A percentile compares a stretch with the other conserved stretches of the same genome.
Evolutionary conservation across 1,139 yeast genomes (phyloP).

Genomic region (Debaryomyces robertsiae): DNA sequence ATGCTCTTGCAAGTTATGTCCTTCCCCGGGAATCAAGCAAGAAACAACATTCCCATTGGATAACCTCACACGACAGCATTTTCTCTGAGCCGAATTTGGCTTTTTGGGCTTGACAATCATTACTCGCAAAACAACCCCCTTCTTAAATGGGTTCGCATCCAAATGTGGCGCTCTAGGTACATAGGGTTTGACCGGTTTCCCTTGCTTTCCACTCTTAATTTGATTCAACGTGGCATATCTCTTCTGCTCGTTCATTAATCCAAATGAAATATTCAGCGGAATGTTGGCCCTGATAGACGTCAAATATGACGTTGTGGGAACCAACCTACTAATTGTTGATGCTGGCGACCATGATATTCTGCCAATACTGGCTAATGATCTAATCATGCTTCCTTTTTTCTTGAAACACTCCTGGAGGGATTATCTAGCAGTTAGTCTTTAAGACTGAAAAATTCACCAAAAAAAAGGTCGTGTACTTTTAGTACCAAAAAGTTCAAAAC

Average conservation of each 20-base stretch:
- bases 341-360: slow-evolving; percentile 4
- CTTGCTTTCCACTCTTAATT: slow-evolving; percentile 64
- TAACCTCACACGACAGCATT: slow-evolving; percentile 92
- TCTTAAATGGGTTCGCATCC: slow-evolving; percentile 77
- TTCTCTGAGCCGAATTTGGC: slow-evolving; percentile 97
- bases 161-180: slow-evolving; percentile 76
- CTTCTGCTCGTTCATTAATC: slow-evolving; percentile 28
- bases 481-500: slow-evolving; percentile 3
- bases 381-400: slow-evolving; percentile 12
- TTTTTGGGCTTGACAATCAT: slow-evolving; percentile 96
- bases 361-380: slow-evolving; percentile 13
- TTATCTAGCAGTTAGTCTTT: too few relatives aligned
- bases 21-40: slow-evolving; percentile 97
- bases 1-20: slow-evolving; percentile 98
- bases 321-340: slow-evolving; percentile 1
- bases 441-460: slow-evolving; percentile 6
- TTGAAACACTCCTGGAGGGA: neutral
- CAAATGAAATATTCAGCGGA: slow-evolving; percentile 9
- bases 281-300: slow-evolving; percentile 10
- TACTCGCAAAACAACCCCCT: slow-evolving; percentile 93
- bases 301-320: slow-evolving; percentile 15
- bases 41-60: slow-evolving; percentile 87
- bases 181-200: slow-evolving; percentile 51
- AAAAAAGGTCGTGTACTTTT: slow-evolving; percentile 5
- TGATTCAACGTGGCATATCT: slow-evolving; percentile 74